Percentiles rank a stretch among this genome's conserved stretches.
Evolutionary conservation across 176 grass and related monocot species (phyloP).

Genomic region (bread wheat (Triticum aestivum)): DNA sequence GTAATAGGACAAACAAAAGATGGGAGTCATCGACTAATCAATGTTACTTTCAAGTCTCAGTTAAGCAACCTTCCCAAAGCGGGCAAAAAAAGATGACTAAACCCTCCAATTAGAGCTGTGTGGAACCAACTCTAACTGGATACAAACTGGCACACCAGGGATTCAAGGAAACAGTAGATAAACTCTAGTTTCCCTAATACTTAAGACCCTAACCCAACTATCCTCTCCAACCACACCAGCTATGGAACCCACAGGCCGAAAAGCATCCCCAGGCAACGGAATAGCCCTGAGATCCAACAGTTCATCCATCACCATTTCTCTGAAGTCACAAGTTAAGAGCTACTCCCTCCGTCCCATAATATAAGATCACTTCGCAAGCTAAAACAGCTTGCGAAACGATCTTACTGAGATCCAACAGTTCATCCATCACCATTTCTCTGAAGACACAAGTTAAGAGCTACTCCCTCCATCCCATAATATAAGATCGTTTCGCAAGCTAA

Average conservation of each 20-base stretch:
- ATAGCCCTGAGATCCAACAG: slow-evolving; percentile 1
- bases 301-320: background rate
- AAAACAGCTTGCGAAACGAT: too few relatives aligned
- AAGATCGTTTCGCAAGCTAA: too few relatives aligned
- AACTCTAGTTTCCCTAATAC: background rate
- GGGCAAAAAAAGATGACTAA: background rate
- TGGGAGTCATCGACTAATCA: background rate
- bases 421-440: background rate
- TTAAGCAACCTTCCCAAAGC: background rate
- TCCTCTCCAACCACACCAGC: background rate
- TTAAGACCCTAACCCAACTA: background rate
- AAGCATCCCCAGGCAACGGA: background rate
- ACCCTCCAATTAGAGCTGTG: background rate
- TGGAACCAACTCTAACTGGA: background rate
- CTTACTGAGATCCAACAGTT: background rate
- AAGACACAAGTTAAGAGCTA: background rate
- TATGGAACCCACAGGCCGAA: background rate
- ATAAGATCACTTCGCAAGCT: too few relatives aligned
- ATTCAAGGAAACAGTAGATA: background rate
- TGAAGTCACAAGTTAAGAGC: background rate
- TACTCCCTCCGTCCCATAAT: too few relatives aligned
- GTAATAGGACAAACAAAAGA: background rate
- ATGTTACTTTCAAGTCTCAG: background rate
- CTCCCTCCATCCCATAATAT: too few relatives aligned
- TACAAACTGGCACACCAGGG: background rate